phyloP scores from a whole-genome alignment of 768 basidiomycete species.

The Vararia minispora region DNA sequence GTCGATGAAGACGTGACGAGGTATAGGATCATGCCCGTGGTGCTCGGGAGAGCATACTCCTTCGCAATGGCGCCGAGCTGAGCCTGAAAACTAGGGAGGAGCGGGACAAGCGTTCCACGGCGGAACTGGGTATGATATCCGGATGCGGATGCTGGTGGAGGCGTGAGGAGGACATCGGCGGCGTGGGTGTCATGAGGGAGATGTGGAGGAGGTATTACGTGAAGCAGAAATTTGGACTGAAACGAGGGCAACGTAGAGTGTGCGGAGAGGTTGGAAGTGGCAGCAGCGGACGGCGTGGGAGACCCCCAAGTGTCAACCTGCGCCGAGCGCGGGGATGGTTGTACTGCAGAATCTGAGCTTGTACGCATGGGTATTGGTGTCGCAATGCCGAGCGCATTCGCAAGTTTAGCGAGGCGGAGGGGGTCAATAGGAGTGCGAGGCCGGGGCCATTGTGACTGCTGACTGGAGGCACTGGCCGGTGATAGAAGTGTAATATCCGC shows the following conservation, averaged over 20 bases:
- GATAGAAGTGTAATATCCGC: background rate
- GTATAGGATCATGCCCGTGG: slow-evolving; percentile 73
- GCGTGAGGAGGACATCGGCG: slow-evolving; percentile 31
- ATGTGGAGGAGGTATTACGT: slow-evolving; percentile 69
- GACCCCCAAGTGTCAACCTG: slow-evolving; percentile 37
- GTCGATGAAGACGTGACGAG: slow-evolving; percentile 47
- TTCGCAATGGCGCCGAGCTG: slow-evolving; percentile 84
- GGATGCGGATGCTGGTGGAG: slow-evolving; percentile 46
- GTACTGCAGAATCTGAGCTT: slow-evolving; percentile 11
- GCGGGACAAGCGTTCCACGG: slow-evolving; percentile 77
- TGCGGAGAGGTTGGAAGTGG: slow-evolving; percentile 27
- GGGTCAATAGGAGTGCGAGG: slow-evolving; percentile 68
- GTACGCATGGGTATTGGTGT: slow-evolving; percentile 49
- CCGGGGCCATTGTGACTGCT: slow-evolving; percentile 37
- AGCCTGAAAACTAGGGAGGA: slow-evolving; percentile 72
- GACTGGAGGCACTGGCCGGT: slow-evolving; percentile 9
- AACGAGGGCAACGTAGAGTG: slow-evolving; percentile 25
- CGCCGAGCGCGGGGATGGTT: slow-evolving; percentile 7
- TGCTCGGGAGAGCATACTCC: slow-evolving; percentile 88
- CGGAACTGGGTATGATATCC: slow-evolving; percentile 74
- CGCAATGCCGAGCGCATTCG: slow-evolving; percentile 76
- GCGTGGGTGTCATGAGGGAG: slow-evolving; percentile 53
- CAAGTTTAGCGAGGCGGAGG: slow-evolving; percentile 68
- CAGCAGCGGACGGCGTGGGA: slow-evolving; percentile 25
- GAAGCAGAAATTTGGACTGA: slow-evolving; percentile 64